Base-by-base conservation (phyloP, 768 basidiomycete genomes). In the Filobasidium floriforme region DNA sequence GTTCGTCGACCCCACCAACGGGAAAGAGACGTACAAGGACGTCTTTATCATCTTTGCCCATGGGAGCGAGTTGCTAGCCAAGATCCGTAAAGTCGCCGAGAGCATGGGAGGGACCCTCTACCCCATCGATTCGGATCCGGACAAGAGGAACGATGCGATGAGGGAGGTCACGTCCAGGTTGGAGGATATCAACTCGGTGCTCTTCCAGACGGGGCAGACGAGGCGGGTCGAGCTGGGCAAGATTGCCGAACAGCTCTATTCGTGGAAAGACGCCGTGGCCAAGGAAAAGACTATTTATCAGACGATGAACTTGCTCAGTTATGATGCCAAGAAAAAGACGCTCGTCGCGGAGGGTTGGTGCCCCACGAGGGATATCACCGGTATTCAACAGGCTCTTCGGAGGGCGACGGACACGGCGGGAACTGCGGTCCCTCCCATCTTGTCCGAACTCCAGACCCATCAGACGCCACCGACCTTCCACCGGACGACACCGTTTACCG, bases 1-100 rank as follows among this genome's bases (percentile, higher is more conserved):
- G 7, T 96, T 98, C 73, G 83, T 91, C 65, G 91, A 98, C 75
- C 89, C 92, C 15, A 83, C 82, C 24, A 89, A 89, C 0, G 88
- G 88, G 41, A 81, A 80, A 22, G 89, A 93, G 81, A 89, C 89
- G 24, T 86, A 89, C 81, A 99, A 98, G 84, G 92, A 97, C 73
- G 96, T 98, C 46, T 99, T 99, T 82, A 94, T 99, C 81, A 98
- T 99, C 76, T 99, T 99, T 73, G 96, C 96, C 0, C 93, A 99
- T 72, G 96, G 96, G 19, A 87, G 90, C 44, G 87, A 88, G 22
- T 82, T 98, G 24, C 85, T 99, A 32, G 84, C 90, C 69, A 99
- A 98, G 84, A 97, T 99, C 75, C 89, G 93, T 76, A 97, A 92
- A 79, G 89, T 99, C 62, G 89, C 93, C 29, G 94, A 97, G 80